Base-by-base conservation (phyloP, 108 stramenopile genomes). In the Seminavis robusta region DNA sequence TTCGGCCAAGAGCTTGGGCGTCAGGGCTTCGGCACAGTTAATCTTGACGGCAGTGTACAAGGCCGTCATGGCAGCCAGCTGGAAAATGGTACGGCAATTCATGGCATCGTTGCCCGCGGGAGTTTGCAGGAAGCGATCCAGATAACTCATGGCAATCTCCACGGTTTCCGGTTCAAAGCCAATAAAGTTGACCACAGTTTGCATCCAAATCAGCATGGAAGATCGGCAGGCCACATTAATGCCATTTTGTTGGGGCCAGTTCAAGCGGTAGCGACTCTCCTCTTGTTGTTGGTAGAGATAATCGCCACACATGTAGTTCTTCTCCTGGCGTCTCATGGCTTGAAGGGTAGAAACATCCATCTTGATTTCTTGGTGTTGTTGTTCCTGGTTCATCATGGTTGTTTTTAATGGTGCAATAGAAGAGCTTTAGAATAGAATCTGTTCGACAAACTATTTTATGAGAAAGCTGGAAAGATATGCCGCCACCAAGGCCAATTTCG, bases 11-110 rank as follows among this genome's bases (percentile, higher is more conserved):
- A 90, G 33, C 2, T 63, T 47, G 6, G 82, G 62, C 43, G 77
- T 65, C 43, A 85, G 47, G 3, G 67, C 83, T 33, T 71, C 36
- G 15, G 68, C 49, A 31, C 80, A 79, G 56, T 77, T 41, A 11
- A 86, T 74, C 53, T 90, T 90, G 39, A 86, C 79, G 21, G 89
- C 80, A 13, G 76, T 77, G 76, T 80, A 90, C 23, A 84, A 65
- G 10, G 63, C 34, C 13, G 83, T 61, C 47, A 90, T 63, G 36
- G 79, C 76, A 11, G 80, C 88, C n/a, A 90, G 69, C 48, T 90
- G 88, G 54, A 75, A 90, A 30, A 48, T 31, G 28, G 60, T 50
- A 32, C 72, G 68, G 51, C 81, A 67, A 1, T 28, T 8, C 9
- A 69, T 46, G 28, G 70, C 63, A 5, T 25, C 13, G 28, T 48